Base-by-base conservation (phyloP, 176 grass and related monocot genomes). In the Triticum turgidum region DNA sequence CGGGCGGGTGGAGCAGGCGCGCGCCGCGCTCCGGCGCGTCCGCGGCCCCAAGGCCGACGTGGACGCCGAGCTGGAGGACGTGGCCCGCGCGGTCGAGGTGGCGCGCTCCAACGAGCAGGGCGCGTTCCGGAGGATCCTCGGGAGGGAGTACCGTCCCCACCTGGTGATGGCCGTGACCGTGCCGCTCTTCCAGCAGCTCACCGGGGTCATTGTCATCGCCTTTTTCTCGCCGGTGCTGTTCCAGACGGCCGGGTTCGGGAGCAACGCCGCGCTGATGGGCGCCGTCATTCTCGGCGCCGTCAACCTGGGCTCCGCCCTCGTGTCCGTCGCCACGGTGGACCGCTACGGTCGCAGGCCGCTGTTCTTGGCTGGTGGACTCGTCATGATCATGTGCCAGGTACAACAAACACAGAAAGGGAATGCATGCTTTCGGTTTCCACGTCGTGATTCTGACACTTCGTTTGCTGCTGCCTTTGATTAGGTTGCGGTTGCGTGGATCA, bases 211-310 rank as follows among this genome's bases (percentile, higher is more conserved):
- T 85, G 81, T 90, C 68, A 80, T 96, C 71, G 87, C 87, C 0
- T 96, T 94, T 87, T 96, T 90, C 88, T 83, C 94, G 15, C 94
- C 94, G 37, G 82, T 96, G 21, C 66, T 96, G 34, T 96, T 96
- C 91, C 89, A 85, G 79, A 92, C 89, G 21, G 85, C 84, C 39
- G 94, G 94, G 5, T 96, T 93, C 66, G 89, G 91, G 4, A 86
- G 82, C 79, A 35, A 76, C 78, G 85, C 69, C 21, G 87, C 91
- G 49, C 85, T 96, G 7, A 69, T 93, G 78, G 84, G 81, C 83
- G 91, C 91, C 65, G 89, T 92, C 87, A 77, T 96, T 18, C 85
- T 92, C 34, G 91, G 89, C 33, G 82, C 76, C 21, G 89, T 94
- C 17, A 92, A 92, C 88, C 82, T 96, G 0, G 89, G 7, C 2